Evolutionary conservation across 2,329 filamentous ascomycete species (phyloP), one percentile per base, ranked within the genome.

Genomic region (Westerdykella aurantiaca): DNA sequence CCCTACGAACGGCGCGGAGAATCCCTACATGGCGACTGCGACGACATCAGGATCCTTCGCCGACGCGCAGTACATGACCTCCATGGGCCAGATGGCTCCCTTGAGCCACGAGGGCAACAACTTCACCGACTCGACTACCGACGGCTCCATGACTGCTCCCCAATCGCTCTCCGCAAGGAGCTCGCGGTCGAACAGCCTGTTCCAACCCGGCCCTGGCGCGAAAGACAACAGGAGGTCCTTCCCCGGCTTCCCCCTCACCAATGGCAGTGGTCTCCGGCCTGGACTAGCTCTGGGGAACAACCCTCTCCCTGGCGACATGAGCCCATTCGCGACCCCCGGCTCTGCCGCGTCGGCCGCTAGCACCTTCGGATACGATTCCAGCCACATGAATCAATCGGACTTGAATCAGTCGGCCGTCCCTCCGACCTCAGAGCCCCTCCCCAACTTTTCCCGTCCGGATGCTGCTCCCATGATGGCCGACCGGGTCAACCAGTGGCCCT

Each of bases 141-240:
- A 29, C 7, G 25, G 25, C 25, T 10, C 25, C 13, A 66, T 74
- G 43, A 55, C 56, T 38, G 60, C 62, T 37, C 61, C 67, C 34
- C 63, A 68, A 38, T 66, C 67, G n/a, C 64, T 74, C 57, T 76
- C 72, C 39, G 69, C 68, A 40, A 64, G 72, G 21, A 71, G 72
- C 6, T 75, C 72, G 42, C 61, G 72, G 40, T 71, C 72, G 17
- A 75, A 74, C 60, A 74, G 72, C 57, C 53, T 75, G 50, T 73
- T 74, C 44, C 67, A 67, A 13, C 70, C 71, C 14, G 58, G 55
- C 42, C 65, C 54, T 42, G 60, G 64, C 11, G 60, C 61, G 18
- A 61, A 64, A 38, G 63, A 68, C 39, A 64, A 66, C 44, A 54
- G 66, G 35, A 55, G 65, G 31, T 29, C 25, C 25, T 29, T 29